Conservation (phyloP, 345 rosid species). For the Ceriops decandra region DNA sequence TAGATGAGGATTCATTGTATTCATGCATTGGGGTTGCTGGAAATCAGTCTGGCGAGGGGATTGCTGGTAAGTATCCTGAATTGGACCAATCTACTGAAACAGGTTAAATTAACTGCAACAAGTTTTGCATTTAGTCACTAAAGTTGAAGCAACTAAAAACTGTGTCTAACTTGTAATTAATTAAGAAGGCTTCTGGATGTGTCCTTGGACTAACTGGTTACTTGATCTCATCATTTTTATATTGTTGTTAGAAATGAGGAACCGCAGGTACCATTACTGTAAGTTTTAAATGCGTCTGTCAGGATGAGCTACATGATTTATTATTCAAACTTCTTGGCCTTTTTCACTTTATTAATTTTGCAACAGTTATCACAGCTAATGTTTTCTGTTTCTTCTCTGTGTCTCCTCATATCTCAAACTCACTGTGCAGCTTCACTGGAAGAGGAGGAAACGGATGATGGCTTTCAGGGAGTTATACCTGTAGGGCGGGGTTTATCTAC, state of each 20-base stretch:
- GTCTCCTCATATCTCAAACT: not conserved
- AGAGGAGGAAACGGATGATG: conserved; percentile 58
- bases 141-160: not conserved
- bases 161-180: not conserved
- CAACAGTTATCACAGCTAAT: not conserved
- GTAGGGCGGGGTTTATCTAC: conserved; percentile 86
- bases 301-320: not conserved
- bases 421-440: conserved; percentile 45
- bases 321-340: not conserved
- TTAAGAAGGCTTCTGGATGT: not conserved
- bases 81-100: not conserved
- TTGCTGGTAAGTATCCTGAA: conserved; percentile 19
- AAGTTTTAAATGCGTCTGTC: not conserved
- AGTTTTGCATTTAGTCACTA: not conserved
- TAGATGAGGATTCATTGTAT: conserved; percentile 77
- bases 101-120: not conserved
- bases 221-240: not conserved
- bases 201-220: not conserved
- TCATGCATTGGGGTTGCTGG: conserved; percentile 97
- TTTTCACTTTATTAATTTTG: not conserved
- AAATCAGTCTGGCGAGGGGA: conserved; percentile 71
- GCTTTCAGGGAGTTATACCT: conserved; percentile 58
- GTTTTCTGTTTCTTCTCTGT: not conserved
- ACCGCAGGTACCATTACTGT: too few species aligned
- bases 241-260: too few species aligned